Base-by-base conservation (phyloP, 805 yeast genomes). In the Metschnikowia amazonensis region DNA sequence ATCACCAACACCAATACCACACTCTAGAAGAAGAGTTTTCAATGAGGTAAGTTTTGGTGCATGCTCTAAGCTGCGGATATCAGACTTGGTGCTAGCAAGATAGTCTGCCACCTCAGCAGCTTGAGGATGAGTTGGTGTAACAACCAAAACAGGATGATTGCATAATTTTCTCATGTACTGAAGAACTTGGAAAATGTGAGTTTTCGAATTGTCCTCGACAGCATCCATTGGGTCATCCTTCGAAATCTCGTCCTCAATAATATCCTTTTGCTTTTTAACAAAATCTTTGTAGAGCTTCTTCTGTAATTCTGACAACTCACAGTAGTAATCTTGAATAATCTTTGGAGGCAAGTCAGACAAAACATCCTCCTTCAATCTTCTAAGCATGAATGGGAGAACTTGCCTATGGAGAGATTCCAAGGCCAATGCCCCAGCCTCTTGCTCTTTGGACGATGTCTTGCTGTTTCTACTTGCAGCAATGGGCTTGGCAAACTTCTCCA, bases 121-220 rank as follows among this genome's bases (percentile, higher is more conserved):
- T 60, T 87, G 89, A 2, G 97, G 97, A 68, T 89, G 97, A 45
- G 76, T 78, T 4, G 86, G 81, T 11, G 86, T 80, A 44, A 92
- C 67, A 8, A 94, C 97, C 49, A 94, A 76, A 2, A 96, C 84
- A 4, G 99, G 99, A 66, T 94, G 98, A 58, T 95, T 95, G 69
- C 99, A 94, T 45, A 94, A 73, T 64, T 94, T 94, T 54, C 99
- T 79, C 97, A 94, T 89, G 63, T 94, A 94, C 64, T 94, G 97
- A 58, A 94, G 76, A 0, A 96, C 97, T 63, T 94, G 98, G 83
- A 94, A 94, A 50, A 95, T 88, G 63, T 95, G 99, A 48, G 89
- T 89, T 60, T 89, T 89, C 29, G 77, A 77, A 43, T 75, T 81
- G 6, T 65, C 67, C 27, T 72, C 76, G 8, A 58, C 67, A 13